Evolutionary conservation across 2,329 filamentous ascomycete genomes (phyloP).

Genomic region (Fusarium graminum): DNA sequence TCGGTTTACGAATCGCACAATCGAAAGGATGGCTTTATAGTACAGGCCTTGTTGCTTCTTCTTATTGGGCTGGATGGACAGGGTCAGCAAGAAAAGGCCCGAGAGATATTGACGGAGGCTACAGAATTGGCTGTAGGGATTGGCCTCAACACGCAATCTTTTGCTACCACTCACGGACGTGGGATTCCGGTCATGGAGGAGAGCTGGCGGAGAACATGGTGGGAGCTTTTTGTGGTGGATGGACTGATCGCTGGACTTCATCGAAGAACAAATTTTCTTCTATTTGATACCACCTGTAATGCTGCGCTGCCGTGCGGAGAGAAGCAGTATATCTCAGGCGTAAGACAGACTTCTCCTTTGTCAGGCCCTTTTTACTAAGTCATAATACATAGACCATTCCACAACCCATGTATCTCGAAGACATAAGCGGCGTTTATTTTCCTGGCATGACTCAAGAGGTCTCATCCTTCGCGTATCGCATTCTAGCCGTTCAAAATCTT

Average conservation of each 20-base stretch:
- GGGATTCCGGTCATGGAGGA: conserved; percentile 80
- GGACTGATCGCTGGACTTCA: conserved; percentile 87
- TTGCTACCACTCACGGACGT: conserved; percentile 72
- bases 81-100: conserved; percentile 77
- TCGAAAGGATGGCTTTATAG: conserved; percentile 70
- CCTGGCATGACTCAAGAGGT: conserved; percentile 76
- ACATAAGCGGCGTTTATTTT: conserved; percentile 84
- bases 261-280: conserved; percentile 75
- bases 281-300: conserved; percentile 75
- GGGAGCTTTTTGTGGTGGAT: conserved; percentile 85
- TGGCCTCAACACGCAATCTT: conserved; percentile 78
- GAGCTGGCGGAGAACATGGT: conserved; percentile 90
- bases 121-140: conserved; percentile 81
- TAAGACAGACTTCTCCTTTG: conserved; percentile 54
- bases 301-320: conserved; percentile 87
- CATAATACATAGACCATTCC: conserved; percentile 64
- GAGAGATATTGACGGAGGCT: conserved; percentile 74
- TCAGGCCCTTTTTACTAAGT: conserved; percentile 28
- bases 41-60: conserved; percentile 83
- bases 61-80: conserved; percentile 83
- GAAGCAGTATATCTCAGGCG: conserved; percentile 72
- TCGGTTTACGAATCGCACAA: conserved; percentile 62
- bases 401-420: conserved; percentile 72
- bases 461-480: conserved; percentile 87
- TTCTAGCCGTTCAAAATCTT: conserved; percentile 83